Conservation (phyloP, 371 early-diverging fungal genomes). For the Basidiobolus meristosporus region DNA sequence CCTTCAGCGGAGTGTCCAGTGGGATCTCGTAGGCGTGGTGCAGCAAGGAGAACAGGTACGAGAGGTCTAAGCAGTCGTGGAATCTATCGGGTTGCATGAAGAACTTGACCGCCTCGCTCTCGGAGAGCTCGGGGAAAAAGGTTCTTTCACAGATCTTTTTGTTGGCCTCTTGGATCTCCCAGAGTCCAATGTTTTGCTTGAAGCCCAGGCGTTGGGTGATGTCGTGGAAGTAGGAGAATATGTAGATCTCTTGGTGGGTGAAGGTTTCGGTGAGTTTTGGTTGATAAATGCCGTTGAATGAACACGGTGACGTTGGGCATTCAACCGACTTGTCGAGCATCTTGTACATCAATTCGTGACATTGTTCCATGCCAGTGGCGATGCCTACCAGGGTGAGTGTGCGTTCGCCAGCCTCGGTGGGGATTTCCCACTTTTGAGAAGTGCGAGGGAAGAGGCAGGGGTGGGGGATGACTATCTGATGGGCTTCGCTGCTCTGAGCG, state of each 20-base stretch:
- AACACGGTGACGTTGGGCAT: constrained; percentile 52
- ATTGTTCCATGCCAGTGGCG: constrained; percentile 27
- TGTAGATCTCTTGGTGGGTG: constrained; percentile 57
- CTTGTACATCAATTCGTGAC: constrained; percentile 24
- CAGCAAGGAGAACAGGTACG: constrained; percentile 64
- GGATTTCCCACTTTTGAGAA: too few relatives aligned
- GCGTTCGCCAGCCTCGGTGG: too few relatives aligned
- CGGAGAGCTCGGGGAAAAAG: too few relatives aligned
- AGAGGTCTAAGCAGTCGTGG: constrained; percentile 79
- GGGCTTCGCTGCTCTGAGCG: constrained; percentile 6
- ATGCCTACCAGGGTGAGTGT: constrained; percentile 22
- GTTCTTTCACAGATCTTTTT: constrained; percentile 43
- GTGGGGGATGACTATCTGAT: constrained; percentile 25
- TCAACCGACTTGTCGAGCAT: constrained; percentile 37
- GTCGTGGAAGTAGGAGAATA: constrained; percentile 92
- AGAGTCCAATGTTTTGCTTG: constrained; percentile 39
- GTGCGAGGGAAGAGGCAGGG: constrained; percentile 34
- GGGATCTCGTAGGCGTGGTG: constrained; percentile 66
- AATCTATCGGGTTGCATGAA: constrained; percentile 33
- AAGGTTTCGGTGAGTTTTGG: constrained; percentile 57
- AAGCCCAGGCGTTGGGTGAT: constrained; percentile 49
- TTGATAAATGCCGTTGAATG: constrained; percentile 84
- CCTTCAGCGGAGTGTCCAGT: constrained; percentile 39
- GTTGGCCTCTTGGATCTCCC: constrained; percentile 36
- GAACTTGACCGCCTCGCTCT: constrained; percentile 15